Evolutionary conservation across 1,139 yeast genomes (phyloP).

Genomic region (Lodderomyces metapsilosis): DNA sequence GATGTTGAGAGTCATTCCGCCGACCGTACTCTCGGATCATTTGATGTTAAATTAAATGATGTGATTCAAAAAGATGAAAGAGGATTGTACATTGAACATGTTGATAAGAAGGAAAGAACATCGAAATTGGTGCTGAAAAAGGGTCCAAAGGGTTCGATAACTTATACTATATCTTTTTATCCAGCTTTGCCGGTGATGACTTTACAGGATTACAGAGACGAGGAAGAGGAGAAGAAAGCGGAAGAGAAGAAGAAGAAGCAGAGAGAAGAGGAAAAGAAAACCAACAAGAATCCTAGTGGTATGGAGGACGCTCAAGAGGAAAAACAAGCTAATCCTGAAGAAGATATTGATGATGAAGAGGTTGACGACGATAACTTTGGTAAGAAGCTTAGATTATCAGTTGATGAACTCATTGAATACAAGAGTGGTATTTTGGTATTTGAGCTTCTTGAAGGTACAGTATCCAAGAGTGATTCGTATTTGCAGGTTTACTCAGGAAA

Average conservation of each 20-base stretch:
- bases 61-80: conserved; percentile 66
- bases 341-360: conserved; percentile 35
- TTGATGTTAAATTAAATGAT: conserved; percentile 65
- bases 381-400: conserved; percentile 53
- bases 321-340: conserved; percentile 19
- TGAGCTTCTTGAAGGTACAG: conserved; percentile 58
- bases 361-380: conserved; percentile 37
- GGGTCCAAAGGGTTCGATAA: conserved; percentile 78
- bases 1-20: conserved; percentile 75
- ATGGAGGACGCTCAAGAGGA: conserved; percentile 17
- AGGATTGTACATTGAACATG: conserved; percentile 62
- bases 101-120: conserved; percentile 55
- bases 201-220: conserved; percentile 65
- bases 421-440: conserved; percentile 76
- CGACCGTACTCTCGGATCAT: conserved; percentile 85
- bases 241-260: conserved; percentile 29
- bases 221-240: conserved; percentile 38
- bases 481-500: conserved; percentile 78
- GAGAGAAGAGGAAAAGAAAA: conserved; percentile 25
- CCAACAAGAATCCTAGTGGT: conserved; percentile 14
- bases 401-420: conserved; percentile 61
- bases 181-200: conserved; percentile 79
- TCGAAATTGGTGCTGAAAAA: conserved; percentile 66
- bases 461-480: conserved; percentile 53
- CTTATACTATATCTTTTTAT: conserved; percentile 74